Evolutionary conservation across 2,329 filamentous ascomycete genomes (phyloP), one percentile per base, ranked within the genome.

Genomic region (Phyllosticta citrichinensis): DNA sequence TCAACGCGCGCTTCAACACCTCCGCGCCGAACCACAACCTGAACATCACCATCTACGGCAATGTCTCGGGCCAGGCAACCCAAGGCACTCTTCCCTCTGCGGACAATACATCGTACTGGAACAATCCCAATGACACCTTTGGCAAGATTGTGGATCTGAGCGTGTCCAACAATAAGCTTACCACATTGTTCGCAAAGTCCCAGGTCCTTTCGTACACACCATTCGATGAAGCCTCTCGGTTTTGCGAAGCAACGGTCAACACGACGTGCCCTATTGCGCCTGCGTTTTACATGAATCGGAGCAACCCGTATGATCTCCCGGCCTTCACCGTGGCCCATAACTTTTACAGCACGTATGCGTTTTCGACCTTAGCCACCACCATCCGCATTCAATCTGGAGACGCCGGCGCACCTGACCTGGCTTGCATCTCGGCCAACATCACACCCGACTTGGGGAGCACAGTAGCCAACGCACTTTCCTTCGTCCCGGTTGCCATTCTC

Each of bases 21-120:
- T 73, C 77, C 14, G 76, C 82, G 64, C 72, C 82, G 4, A 80
- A 77, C 57, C 84, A 92, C 69, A 83, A 81, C 51, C 79, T 99
- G 56, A 85, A 83, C 64, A 78, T 97, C 60, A 94, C 86, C 1
- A 82, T 96, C 55, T 97, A 91, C 78, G 93, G 92, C 57, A 97
- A 97, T 74, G 91, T 97, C 30, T 89, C 87, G 9, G 94, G 94
- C 55, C 84, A 87, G 57, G 80, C 82, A 53, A 79, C 79, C 2
- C 70, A 75, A 12, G 76, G 78, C n/a, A 63, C 74, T 2, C 82
- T 91, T 58, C 91, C 90, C 35, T 68, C 82, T 0, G 74, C 81
- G 19, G 73, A 81, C 66, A 81, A 84, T 69, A 73, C 83, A 0
- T 75, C 79, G 55, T 90, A 65, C 12, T 80, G 91, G 89, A 71